Percentiles rank a stretch among this genome's conserved stretches.
Evolutionary conservation across 2,329 filamentous ascomycete genomes (phyloP).

Genomic region (Ophiostoma quercus): DNA sequence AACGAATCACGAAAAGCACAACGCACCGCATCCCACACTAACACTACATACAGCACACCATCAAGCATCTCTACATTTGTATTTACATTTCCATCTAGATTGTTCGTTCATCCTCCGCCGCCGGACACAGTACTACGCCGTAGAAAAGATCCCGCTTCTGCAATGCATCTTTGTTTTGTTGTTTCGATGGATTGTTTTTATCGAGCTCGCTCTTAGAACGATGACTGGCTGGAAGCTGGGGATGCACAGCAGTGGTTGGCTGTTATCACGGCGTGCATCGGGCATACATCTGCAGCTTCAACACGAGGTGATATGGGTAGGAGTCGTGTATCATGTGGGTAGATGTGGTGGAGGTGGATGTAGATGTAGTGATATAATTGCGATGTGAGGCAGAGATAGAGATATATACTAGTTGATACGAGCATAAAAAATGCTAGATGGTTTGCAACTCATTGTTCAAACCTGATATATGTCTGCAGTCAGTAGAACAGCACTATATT

Average conservation of each 20-base stretch:
- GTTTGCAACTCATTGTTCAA: not conserved
- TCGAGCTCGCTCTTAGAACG: not conserved
- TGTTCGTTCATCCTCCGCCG: not conserved
- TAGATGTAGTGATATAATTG: not conserved
- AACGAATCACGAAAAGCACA: not conserved
- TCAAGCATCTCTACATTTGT: not conserved
- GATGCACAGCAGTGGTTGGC: slow-evolving; percentile 6
- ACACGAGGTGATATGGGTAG: slow-evolving; percentile 10
- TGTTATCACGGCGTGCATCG: slow-evolving; percentile 10
- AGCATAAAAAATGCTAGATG: not conserved
- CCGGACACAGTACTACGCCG: slow-evolving; percentile 24
- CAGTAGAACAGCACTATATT: too few relatives aligned
- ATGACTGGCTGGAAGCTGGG: not conserved
- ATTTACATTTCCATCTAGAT: slow-evolving; percentile 7
- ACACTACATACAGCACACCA: not conserved
- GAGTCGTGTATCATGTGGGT: not conserved
- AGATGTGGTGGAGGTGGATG: not conserved
- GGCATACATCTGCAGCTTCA: slow-evolving; percentile 14
- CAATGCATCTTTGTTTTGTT: slow-evolving; percentile 4
- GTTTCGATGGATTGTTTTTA: not conserved
- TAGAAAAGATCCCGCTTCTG: slow-evolving; percentile 23
- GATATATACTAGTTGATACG: not conserved
- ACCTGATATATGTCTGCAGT: too few relatives aligned
- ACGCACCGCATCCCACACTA: not conserved
- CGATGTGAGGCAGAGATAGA: not conserved